Percentiles rank a stretch among this genome's conserved stretches.
Conservation (phyloP, 371 early-diverging fungal genomes). For the Basidiobolus meristosporus region DNA sequence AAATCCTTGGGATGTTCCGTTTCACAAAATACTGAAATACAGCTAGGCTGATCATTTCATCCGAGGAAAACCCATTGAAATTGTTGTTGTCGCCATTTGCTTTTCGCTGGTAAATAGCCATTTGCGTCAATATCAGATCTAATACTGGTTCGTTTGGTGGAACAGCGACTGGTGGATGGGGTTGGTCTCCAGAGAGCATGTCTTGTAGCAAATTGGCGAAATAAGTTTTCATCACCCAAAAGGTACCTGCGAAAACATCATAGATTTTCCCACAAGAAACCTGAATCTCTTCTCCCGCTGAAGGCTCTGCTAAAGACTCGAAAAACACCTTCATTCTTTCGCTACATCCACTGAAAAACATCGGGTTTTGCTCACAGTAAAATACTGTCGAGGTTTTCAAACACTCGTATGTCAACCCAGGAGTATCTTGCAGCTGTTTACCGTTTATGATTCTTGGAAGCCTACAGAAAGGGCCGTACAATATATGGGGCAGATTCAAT, state of each 20-base stretch:
- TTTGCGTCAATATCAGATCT: neutral
- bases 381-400: slow-evolving; percentile 20
- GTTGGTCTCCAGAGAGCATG: neutral
- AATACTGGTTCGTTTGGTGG: neutral
- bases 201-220: slow-evolving; percentile 2
- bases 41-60: slow-evolving; percentile 6
- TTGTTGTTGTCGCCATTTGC: slow-evolving; percentile 1
- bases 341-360: slow-evolving; percentile 7
- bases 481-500: slow-evolving; percentile 14
- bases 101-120: slow-evolving; percentile 3
- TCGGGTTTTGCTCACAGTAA: slow-evolving; percentile 6
- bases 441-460: slow-evolving; percentile 18
- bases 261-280: neutral
- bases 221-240: slow-evolving; percentile 1
- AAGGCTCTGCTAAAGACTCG: slow-evolving; percentile 13
- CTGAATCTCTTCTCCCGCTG: neutral
- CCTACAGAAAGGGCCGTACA: slow-evolving; percentile 19
- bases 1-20: slow-evolving; percentile 22
- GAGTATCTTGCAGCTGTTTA: slow-evolving; percentile 5
- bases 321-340: slow-evolving; percentile 10
- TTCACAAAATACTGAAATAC: slow-evolving; percentile 14
- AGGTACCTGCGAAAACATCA: neutral
- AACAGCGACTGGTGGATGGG: neutral
- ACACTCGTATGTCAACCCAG: slow-evolving; percentile 10
- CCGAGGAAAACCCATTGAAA: slow-evolving; percentile 5